These are phyloP conservation scores for Coprinellus aureogranulatus DNA, from an alignment of 768 basidiomycete genomes.

Conservation along the genomic window DNA sequence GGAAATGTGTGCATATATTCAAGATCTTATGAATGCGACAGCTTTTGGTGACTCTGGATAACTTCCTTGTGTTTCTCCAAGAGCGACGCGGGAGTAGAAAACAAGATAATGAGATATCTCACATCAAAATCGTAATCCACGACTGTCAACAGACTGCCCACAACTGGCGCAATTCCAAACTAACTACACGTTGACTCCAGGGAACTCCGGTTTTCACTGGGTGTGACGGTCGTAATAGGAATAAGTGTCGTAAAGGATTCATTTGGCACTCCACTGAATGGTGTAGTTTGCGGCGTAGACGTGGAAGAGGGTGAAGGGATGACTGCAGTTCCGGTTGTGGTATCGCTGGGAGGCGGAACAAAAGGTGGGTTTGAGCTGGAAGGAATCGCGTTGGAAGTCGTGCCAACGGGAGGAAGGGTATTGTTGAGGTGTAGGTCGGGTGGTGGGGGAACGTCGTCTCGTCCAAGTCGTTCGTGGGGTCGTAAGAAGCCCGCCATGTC, in stretches of 20 bases:
- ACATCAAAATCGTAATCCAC: too few species aligned
- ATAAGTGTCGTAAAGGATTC: conserved; percentile 31
- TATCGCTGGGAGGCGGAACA: conserved; percentile 4
- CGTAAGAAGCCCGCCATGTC: conserved; percentile 1
- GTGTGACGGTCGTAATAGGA: conserved; percentile 38
- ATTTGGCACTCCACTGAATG: conserved; percentile 10
- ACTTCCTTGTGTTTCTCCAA: too few species aligned
- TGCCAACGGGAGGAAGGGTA: background rate
- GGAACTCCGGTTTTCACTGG: too few species aligned
- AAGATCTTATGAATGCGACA: too few species aligned
- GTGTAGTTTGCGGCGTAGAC: background rate
- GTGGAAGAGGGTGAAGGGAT: background rate
- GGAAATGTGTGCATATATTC: too few species aligned
- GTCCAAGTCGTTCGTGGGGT: background rate
- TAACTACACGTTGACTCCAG: too few species aligned
- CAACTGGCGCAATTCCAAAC: too few species aligned
- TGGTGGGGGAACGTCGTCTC: background rate
- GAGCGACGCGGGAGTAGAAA: too few species aligned
- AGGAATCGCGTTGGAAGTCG: background rate
- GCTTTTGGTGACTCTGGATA: too few species aligned
- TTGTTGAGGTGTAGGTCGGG: background rate
- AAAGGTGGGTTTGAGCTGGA: background rate
- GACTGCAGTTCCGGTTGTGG: background rate
- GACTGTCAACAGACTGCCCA: too few species aligned
- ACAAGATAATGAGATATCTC: too few species aligned